A percentile compares a stretch with the other conserved stretches of the same genome.
Conservation (phyloP, 148 eudicot species). For the Pouteria glomerata region DNA sequence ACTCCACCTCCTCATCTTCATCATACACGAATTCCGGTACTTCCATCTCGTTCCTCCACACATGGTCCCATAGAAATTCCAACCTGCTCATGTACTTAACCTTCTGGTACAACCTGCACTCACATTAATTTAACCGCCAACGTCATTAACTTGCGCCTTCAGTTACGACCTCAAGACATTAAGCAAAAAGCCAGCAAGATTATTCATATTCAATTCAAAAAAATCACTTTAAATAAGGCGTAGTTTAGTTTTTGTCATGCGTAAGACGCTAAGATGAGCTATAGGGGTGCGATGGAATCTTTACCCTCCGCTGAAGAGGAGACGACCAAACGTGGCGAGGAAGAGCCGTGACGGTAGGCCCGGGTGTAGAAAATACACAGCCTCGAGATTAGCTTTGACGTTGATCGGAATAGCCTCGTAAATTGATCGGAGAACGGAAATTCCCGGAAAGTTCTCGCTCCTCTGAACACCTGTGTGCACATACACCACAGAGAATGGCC, state of each 20-base stretch:
- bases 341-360: conserved; percentile 64
- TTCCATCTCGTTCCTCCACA: conserved; percentile 54
- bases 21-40: conserved; percentile 54
- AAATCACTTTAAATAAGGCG: too few relatives aligned
- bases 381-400: conserved; percentile 34
- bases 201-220: neutral
- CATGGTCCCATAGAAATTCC: conserved; percentile 64
- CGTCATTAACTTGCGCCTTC: neutral
- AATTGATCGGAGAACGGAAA: conserved; percentile 45
- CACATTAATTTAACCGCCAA: neutral
- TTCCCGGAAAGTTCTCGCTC: conserved; percentile 45
- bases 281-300: neutral
- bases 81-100: conserved; percentile 56
- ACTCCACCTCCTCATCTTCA: conserved; percentile 58
- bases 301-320: conserved; percentile 50
- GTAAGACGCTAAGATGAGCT: too few relatives aligned
- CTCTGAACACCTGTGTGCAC: conserved; percentile 48
- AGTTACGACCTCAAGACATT: neutral
- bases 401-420: conserved; percentile 42
- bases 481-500: conserved; percentile 45
- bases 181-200: neutral
- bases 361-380: conserved; percentile 65
- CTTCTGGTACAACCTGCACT: conserved; percentile 53
- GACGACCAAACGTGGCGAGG: conserved; percentile 65
- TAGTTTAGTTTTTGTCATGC: neutral